Percentiles rank a stretch among this genome's conserved stretches.
Conservation (phyloP, 2,329 filamentous ascomycete species). For the Trichoderma asperellum region DNA sequence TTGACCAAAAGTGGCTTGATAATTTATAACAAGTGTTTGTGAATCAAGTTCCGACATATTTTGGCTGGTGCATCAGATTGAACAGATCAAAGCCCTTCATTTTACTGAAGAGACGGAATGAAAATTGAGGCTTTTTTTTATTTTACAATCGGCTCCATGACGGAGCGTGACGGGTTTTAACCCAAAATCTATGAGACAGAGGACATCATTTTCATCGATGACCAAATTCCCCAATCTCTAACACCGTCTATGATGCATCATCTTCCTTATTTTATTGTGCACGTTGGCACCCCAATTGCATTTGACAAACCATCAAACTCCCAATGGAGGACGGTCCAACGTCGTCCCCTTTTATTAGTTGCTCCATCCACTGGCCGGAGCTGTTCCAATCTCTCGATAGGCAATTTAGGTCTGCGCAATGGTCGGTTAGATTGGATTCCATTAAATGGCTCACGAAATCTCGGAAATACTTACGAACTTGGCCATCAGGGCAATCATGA, state of each 20-base stretch:
- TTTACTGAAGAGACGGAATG: constrained; percentile 44
- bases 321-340: constrained; percentile 37
- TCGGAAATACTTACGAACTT: constrained; percentile 71
- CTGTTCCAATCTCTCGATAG: constrained; percentile 40
- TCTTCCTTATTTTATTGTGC: constrained; percentile 44
- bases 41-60: not conserved
- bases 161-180: constrained; percentile 41
- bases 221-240: constrained; percentile 45
- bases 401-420: constrained; percentile 44
- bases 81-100: constrained; percentile 40
- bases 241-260: constrained; percentile 48
- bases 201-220: constrained; percentile 39
- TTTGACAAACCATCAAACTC: constrained; percentile 37
- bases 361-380: constrained; percentile 45
- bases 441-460: not conserved
- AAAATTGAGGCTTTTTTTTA: constrained; percentile 48
- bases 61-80: not conserved
- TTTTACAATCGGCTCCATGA: constrained; percentile 48
- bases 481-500: constrained; percentile 93
- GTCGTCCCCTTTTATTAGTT: constrained; percentile 39
- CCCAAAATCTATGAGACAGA: constrained; percentile 43
- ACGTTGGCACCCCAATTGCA: constrained; percentile 37
- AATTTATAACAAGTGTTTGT: not conserved
- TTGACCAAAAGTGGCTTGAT: not conserved
- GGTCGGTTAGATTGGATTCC: constrained; percentile 5